Evolutionary conservation across 2,329 filamentous ascomycete genomes (phyloP).

Genomic region (Metarhizium rileyi): DNA sequence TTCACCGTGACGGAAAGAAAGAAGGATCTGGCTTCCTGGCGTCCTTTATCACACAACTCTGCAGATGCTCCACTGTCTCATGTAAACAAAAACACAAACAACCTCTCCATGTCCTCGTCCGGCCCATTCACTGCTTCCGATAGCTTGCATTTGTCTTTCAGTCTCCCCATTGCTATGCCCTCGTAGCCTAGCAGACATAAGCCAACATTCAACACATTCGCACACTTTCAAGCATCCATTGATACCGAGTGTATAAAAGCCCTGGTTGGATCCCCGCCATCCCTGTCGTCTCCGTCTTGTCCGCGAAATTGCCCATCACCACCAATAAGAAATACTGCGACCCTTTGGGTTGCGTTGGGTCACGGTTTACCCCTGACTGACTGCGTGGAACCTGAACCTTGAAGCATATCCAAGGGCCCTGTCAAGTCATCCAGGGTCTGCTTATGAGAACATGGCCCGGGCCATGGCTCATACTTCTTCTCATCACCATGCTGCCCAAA

Average conservation of each 20-base stretch:
- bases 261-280: not conserved
- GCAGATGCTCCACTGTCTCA: not conserved
- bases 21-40: not conserved
- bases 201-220: not conserved
- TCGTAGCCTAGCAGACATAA: not conserved
- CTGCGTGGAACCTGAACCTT: not conserved
- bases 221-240: not conserved
- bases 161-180: not conserved
- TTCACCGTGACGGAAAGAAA: not conserved
- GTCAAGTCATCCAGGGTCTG: not conserved
- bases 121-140: not conserved
- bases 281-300: not conserved
- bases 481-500: not conserved
- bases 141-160: not conserved
- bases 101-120: not conserved
- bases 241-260: not conserved
- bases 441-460: not conserved
- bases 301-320: conserved; percentile 6
- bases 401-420: not conserved
- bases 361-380: conserved; percentile 1
- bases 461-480: conserved; percentile 2
- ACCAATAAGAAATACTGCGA: not conserved
- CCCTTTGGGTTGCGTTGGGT: conserved; percentile 1
- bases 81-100: not conserved
- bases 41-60: not conserved